Conservation (phyloP, 2,329 filamentous ascomycete genomes). For the Mycosphaerella sp. region DNA sequence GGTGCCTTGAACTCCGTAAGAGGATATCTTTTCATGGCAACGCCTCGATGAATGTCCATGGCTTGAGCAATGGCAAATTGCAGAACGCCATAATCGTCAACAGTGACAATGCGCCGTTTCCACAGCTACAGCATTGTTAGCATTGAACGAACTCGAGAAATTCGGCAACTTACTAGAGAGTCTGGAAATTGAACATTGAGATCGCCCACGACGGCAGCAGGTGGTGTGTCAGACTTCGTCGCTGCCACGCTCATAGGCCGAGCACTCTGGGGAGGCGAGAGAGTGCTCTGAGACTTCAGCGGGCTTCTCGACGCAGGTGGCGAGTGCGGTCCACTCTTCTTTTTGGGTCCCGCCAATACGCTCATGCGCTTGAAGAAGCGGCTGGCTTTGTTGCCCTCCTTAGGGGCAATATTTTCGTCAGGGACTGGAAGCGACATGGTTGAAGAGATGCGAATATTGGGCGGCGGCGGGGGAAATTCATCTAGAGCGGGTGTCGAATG, state of each 20-base stretch:
- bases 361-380: conserved; percentile 60
- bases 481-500: conserved; percentile 11
- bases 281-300: conserved; percentile 9
- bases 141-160: background rate
- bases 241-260: conserved; percentile 16
- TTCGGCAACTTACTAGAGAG: conserved; percentile 53
- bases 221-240: conserved; percentile 36
- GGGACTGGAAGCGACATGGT: conserved; percentile 27
- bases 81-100: conserved; percentile 77
- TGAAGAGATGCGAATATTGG: conserved; percentile 15
- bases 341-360: conserved; percentile 36
- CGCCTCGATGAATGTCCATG: conserved; percentile 31
- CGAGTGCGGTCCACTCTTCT: conserved; percentile 41
- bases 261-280: conserved; percentile 1
- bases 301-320: conserved; percentile 11
- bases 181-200: conserved; percentile 98
- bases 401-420: conserved; percentile 42
- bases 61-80: conserved; percentile 67
- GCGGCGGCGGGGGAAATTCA: conserved; percentile 21
- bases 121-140: conserved; percentile 52
- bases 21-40: conserved; percentile 58
- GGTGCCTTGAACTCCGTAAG: conserved; percentile 75
- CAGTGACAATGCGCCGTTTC: conserved; percentile 84
- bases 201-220: conserved; percentile 70
- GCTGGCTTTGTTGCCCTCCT: conserved; percentile 48